A percentile compares a stretch with the other conserved stretches of the same genome.
phyloP scores from a whole-genome alignment of 2,329 filamentous ascomycete species.

The Epichloe sibirici region DNA sequence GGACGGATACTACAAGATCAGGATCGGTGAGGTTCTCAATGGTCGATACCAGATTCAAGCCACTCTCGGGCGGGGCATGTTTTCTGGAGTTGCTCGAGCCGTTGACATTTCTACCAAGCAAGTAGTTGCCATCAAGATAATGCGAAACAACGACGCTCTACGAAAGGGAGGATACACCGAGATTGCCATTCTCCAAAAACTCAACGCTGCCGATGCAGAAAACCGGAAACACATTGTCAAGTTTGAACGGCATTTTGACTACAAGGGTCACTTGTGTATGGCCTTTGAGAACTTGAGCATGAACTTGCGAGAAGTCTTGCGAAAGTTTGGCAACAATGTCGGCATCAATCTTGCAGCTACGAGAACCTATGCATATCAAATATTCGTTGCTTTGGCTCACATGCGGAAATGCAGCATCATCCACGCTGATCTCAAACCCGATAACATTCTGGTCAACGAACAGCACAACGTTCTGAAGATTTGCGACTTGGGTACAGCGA shows the following conservation, averaged over 20 bases:
- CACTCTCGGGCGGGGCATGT: slow-evolving; percentile 85
- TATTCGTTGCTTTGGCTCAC: slow-evolving; percentile 78
- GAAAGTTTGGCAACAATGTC: slow-evolving; percentile 89
- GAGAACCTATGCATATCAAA: slow-evolving; percentile 82
- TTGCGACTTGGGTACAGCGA: slow-evolving; percentile 93
- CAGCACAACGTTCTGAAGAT: slow-evolving; percentile 78
- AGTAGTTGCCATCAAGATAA: slow-evolving; percentile 93
- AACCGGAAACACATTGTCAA: slow-evolving; percentile 87
- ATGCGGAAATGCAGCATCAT: slow-evolving; percentile 88
- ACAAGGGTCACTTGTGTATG: slow-evolving; percentile 91
- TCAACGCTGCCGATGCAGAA: slow-evolving; percentile 74
- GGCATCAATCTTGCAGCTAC: slow-evolving; percentile 85
- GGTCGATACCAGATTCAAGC: slow-evolving; percentile 82
- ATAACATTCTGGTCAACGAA: slow-evolving; percentile 89
- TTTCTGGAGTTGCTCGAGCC: slow-evolving; percentile 88
- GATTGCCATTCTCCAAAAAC: slow-evolving; percentile 80
- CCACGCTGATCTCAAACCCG: slow-evolving; percentile 92
- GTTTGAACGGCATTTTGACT: slow-evolving; percentile 78
- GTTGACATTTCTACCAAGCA: slow-evolving; percentile 61
- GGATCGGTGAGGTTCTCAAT: slow-evolving; percentile 80
- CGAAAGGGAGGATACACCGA: slow-evolving; percentile 88
- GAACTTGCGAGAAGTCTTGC: slow-evolving; percentile 86
- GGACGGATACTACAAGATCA: slow-evolving; percentile 93
- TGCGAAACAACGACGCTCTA: slow-evolving; percentile 89
- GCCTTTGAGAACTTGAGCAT: slow-evolving; percentile 91